Percentiles rank a stretch among this genome's conserved stretches.
These are phyloP conservation scores for Pseudocercospora pini-densiflorae DNA, from an alignment of 2,329 filamentous ascomycete species.

Conservation along the genomic window DNA sequence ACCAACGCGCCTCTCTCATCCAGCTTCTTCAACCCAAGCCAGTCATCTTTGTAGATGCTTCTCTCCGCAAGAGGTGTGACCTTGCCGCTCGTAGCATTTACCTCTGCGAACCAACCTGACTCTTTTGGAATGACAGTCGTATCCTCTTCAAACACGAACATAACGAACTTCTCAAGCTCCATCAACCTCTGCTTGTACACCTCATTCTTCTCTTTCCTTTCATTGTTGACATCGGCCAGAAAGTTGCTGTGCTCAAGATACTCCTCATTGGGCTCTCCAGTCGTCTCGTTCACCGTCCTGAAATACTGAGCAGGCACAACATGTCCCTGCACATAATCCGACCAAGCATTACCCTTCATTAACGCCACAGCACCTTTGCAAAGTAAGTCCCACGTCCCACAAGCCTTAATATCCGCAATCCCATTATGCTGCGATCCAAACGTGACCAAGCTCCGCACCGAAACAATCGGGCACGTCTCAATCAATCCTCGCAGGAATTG, in stretches of 20 bases:
- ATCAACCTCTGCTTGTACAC: slow-evolving; percentile 74
- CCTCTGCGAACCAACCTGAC: slow-evolving; percentile 87
- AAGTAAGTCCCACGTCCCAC: slow-evolving; percentile 72
- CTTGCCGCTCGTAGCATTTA: slow-evolving; percentile 68
- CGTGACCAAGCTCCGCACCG: slow-evolving; percentile 78
- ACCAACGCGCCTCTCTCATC: slow-evolving; percentile 79
- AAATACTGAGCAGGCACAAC: slow-evolving; percentile 96
- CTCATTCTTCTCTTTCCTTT: slow-evolving; percentile 72
- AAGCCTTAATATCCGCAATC: slow-evolving; percentile 80
- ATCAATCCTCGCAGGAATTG: slow-evolving; percentile 93
- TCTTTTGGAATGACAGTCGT: slow-evolving; percentile 86
- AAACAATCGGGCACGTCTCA: slow-evolving; percentile 87
- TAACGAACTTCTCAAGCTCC: slow-evolving; percentile 74
- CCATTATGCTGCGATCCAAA: slow-evolving; percentile 94
- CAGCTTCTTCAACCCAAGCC: slow-evolving; percentile 81
- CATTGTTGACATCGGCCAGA: slow-evolving; percentile 95
- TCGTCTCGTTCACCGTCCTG: slow-evolving; percentile 67
- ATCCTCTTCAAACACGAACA: slow-evolving; percentile 90
- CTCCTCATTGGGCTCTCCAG: slow-evolving; percentile 56
- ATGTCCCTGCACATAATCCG: slow-evolving; percentile 72
- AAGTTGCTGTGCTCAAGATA: slow-evolving; percentile 87
- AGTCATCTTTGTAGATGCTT: slow-evolving; percentile 83
- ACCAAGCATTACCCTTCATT: slow-evolving; percentile 81
- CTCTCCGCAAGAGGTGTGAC: slow-evolving; percentile 71
- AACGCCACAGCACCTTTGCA: slow-evolving; percentile 81